phyloP scores from a whole-genome alignment of 2,329 filamentous ascomycete genomes.

The Pyricularia sp. region DNA sequence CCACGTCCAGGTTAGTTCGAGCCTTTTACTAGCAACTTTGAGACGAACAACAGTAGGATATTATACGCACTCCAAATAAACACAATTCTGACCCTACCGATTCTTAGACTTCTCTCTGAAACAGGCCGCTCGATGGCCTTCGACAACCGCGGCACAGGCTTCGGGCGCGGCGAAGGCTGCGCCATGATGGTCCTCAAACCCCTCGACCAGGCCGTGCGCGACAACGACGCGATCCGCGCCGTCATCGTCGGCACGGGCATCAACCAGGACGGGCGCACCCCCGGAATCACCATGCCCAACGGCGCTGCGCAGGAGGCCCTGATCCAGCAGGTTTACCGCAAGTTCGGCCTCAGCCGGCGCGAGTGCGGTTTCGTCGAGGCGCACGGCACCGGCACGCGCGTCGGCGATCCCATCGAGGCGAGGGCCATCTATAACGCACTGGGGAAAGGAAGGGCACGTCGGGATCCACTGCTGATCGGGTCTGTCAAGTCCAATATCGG shows the following conservation, averaged over 20 bases:
- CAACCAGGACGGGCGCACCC: conserved; percentile 44
- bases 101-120: conserved; percentile 33
- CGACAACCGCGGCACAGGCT: conserved; percentile 36
- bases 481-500: conserved; percentile 28
- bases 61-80: no score
- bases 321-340: conserved; percentile 29
- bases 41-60: not conserved
- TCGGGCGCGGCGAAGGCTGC: conserved; percentile 47
- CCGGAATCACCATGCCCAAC: conserved; percentile 44
- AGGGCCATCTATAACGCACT: conserved; percentile 24
- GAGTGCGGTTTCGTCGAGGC: conserved; percentile 33
- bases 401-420: conserved; percentile 41
- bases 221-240: conserved; percentile 40
- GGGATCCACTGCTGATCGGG: conserved; percentile 19
- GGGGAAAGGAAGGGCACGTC: conserved; percentile 11
- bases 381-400: conserved; percentile 41
- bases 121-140: conserved; percentile 38
- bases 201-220: conserved; percentile 37
- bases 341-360: conserved; percentile 22
- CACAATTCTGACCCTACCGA: no score
- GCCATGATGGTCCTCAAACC: conserved; percentile 43
- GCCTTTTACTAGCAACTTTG: not conserved
- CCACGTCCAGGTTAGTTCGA: conserved; percentile 20
- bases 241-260: conserved; percentile 36
- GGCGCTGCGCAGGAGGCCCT: conserved; percentile 29